Conservation (phyloP, 2,329 filamentous ascomycete species). For the Helotiales sp. region DNA sequence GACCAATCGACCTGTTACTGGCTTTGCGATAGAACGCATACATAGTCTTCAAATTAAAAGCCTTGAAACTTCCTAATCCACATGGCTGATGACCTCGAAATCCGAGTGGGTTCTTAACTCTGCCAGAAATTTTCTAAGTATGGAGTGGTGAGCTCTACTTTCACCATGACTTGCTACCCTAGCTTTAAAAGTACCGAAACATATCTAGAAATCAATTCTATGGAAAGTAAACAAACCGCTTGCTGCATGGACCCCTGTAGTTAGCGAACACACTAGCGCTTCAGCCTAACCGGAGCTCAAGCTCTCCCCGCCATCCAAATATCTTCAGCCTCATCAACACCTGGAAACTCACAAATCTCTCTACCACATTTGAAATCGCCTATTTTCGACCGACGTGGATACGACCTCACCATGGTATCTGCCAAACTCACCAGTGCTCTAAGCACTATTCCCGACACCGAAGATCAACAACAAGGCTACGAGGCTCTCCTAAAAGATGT, state of each 20-base stretch:
- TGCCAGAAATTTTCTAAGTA: too few relatives aligned
- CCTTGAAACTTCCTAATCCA: too few relatives aligned
- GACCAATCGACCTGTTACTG: not conserved
- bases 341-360: not conserved
- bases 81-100: too few relatives aligned
- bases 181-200: too few relatives aligned
- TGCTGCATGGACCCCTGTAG: not conserved
- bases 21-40: not conserved
- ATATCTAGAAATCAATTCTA: too few relatives aligned
- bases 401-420: slow-evolving; percentile 38
- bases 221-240: not conserved
- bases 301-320: slow-evolving; percentile 19
- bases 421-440: slow-evolving; percentile 52
- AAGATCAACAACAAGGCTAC: slow-evolving; percentile 54
- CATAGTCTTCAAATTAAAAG: not conserved
- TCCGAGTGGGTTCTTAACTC: too few relatives aligned
- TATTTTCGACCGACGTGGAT: not conserved
- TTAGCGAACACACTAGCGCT: slow-evolving; percentile 12
- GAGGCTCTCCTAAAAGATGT: slow-evolving; percentile 53
- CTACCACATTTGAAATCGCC: not conserved
- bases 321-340: slow-evolving; percentile 31
- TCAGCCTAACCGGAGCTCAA: slow-evolving; percentile 17
- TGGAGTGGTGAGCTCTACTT: too few relatives aligned
- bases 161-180: too few relatives aligned
- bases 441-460: slow-evolving; percentile 46